A percentile compares a stretch with the other conserved stretches of the same genome.
Conservation (phyloP, 169 alveolate genomes). For the Fabrea salina region DNA sequence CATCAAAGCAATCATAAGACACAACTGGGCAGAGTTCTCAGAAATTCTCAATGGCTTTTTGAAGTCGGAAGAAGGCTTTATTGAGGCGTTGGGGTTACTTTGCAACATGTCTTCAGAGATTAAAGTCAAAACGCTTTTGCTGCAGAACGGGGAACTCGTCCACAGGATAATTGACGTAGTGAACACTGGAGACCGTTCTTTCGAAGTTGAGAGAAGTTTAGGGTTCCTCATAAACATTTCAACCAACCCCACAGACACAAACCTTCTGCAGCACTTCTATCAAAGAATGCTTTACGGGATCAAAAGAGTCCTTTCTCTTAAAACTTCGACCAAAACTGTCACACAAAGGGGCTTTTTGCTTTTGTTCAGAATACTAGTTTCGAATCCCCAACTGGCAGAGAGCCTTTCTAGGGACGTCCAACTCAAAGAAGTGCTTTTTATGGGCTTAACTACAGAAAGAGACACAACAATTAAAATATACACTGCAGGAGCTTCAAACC, state of each 20-base stretch:
- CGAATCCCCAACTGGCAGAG: neutral
- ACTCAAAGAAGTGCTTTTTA: neutral
- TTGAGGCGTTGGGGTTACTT: neutral
- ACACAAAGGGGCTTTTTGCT: neutral
- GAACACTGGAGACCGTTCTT: neutral
- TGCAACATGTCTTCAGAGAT: conserved; percentile 15
- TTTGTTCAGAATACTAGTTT: neutral
- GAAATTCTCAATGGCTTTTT: neutral
- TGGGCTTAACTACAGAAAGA: neutral
- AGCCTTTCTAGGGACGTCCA: neutral
- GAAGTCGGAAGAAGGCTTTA: neutral
- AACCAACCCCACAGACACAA: neutral
- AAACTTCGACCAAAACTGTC: neutral
- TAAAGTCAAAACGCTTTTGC: neutral
- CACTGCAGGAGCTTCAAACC: conserved; percentile 2
- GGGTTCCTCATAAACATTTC: neutral
- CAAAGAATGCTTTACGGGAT: neutral
- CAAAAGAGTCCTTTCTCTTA: neutral
- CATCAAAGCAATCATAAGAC: neutral
- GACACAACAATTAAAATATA: neutral
- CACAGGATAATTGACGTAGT: neutral
- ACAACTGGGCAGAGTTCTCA: neutral
- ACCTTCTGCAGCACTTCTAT: neutral
- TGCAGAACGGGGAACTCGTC: neutral
- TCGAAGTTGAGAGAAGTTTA: conserved; percentile 4